Evolutionary conservation across 768 basidiomycete genomes (phyloP).

Genomic region (Ephemerocybe angulata): DNA sequence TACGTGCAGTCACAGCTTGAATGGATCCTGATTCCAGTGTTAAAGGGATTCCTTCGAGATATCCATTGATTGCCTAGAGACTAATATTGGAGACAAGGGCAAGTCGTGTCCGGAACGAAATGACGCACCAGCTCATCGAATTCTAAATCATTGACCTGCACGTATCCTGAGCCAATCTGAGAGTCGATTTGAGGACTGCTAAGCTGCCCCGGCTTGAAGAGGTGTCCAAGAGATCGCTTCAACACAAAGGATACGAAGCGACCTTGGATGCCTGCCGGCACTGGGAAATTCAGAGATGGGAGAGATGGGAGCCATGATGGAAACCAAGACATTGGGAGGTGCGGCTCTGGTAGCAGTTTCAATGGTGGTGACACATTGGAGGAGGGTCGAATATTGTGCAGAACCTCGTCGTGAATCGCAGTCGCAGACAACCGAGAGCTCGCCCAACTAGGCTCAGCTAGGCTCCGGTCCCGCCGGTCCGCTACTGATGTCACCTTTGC

Average conservation of each 20-base stretch:
- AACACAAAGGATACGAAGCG: conserved; percentile 89
- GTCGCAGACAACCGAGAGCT: too few relatives aligned
- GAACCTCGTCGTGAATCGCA: too few relatives aligned
- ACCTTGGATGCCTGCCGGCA: conserved; percentile 75
- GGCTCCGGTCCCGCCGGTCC: too few relatives aligned
- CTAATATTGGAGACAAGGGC: conserved; percentile 8
- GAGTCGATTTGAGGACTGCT: conserved; percentile 86
- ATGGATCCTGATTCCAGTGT: conserved; percentile 68
- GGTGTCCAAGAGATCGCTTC: conserved; percentile 76
- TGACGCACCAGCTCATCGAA: conserved; percentile 67
- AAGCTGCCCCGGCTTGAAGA: conserved; percentile 86
- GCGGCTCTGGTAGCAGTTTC: not conserved
- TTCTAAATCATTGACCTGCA: conserved; percentile 82
- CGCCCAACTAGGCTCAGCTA: too few relatives aligned
- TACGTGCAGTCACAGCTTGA: conserved; percentile 67
- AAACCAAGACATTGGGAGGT: conserved; percentile 42
- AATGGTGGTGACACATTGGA: not conserved
- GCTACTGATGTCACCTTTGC: too few relatives aligned
- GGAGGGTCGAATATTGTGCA: too few relatives aligned
- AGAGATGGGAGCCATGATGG: conserved; percentile 59
- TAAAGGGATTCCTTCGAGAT: conserved; percentile 64
- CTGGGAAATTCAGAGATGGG: conserved; percentile 59
- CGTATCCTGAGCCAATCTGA: conserved; percentile 86
- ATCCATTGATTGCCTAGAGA: conserved; percentile 70
- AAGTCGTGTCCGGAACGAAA: not conserved